Evolutionary conservation across 106 monocot species (phyloP).

Genomic region (Dendrobium catenatum): DNA sequence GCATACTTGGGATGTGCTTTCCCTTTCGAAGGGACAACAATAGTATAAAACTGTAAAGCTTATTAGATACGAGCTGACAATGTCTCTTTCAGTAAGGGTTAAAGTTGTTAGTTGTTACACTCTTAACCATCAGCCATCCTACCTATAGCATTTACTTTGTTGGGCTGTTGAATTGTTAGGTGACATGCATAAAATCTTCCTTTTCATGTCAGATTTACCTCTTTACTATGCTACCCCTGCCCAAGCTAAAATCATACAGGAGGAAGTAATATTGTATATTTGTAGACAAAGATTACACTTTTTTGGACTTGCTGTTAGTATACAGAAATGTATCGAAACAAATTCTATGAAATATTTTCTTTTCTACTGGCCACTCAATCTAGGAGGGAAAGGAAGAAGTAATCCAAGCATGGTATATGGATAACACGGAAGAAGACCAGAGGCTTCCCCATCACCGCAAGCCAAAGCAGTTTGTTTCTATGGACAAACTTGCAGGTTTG

Average conservation of each 20-base stretch:
- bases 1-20: too few species aligned
- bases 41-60: too few species aligned
- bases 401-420: constrained; percentile 96
- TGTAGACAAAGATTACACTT: neutral
- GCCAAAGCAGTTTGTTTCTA: constrained; percentile 72
- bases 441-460: constrained; percentile 94
- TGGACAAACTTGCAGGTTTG: constrained; percentile 67
- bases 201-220: neutral
- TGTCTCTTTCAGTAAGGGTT: too few species aligned
- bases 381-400: constrained; percentile 82
- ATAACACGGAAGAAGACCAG: constrained; percentile 82
- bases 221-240: neutral
- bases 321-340: neutral
- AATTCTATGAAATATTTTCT: neutral
- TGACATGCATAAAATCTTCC: neutral
- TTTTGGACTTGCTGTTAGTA: too few species aligned
- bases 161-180: neutral
- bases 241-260: neutral
- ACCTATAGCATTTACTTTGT: neutral
- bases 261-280: neutral
- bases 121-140: neutral
- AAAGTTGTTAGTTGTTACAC: neutral
- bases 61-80: too few species aligned
- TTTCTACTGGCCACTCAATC: neutral
- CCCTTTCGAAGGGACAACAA: too few species aligned